Evolutionary conservation across 768 basidiomycete species (phyloP), one percentile per base, ranked within the genome.

Genomic region (Suillus sp.): DNA sequence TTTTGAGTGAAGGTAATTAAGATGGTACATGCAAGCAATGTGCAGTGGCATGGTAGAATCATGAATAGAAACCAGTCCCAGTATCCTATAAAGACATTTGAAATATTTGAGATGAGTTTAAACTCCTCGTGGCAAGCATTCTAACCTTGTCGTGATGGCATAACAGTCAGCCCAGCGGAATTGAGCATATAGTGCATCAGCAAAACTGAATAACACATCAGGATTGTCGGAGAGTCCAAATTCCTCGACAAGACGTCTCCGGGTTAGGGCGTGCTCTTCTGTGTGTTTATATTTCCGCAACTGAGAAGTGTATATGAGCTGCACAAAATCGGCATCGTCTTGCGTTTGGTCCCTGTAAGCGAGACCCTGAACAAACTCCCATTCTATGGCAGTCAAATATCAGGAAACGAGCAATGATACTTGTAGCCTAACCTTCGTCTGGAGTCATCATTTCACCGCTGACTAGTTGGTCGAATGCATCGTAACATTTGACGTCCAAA

Each of bases 11-110:
- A 98, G 79, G 73, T 96, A 90, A 30, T 89, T 86, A 22, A 99
- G 82, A 75, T 99, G 96, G 72, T 96, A 92, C 93, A 99, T 96
- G 84, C 96, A 98, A 4, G 96, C 95, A 38, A 99, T 89, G 72
- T 99, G 96, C 63, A 99, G 74, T 0, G 96, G 95, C 78, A 99
- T 89, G 1, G 96, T 93, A 8, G 91, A 85, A 35, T 88, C 87
- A 73, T 99, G 97, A 47, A 93, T 86, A 1, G 91, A 84, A n/a
- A 93, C 89, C 11, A 93, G 80, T 18, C 87, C 85, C 50, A 98
- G 80, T 62, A 99, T 97, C 69, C 96, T 96, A 73, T 27, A 14
- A 35, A 45, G 7, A 40, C 35, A 30, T 8, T 50, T 60, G 25
- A 30, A 27, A 57, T 25, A 13, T 20, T 40, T 61, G n/a, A 62